phyloP scores from a whole-genome alignment of 768 basidiomycete genomes.

The Tremella yokohamensis region DNA sequence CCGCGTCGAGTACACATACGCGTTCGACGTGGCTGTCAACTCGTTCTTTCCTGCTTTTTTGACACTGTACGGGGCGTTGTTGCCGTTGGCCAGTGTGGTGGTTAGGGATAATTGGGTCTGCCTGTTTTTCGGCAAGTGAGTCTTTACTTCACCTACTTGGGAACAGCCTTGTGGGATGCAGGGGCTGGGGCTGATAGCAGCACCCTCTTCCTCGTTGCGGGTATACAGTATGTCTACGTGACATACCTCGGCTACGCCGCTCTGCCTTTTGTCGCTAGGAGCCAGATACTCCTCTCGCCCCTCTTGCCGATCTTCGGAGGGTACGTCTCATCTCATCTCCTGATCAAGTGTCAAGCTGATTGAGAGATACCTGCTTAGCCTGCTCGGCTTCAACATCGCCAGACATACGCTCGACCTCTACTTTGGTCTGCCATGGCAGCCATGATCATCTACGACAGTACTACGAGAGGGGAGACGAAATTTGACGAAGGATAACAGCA shows the following conservation, averaged over 20 bases:
- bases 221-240: constrained; percentile 82
- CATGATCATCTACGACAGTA: too few relatives aligned
- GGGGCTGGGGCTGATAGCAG: constrained; percentile 12
- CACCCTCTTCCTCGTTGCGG: constrained; percentile 84
- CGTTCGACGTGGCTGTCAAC: constrained; percentile 94
- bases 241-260: constrained; percentile 74
- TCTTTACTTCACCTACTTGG: neutral
- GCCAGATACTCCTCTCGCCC: constrained; percentile 85
- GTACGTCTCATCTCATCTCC: constrained; percentile 58
- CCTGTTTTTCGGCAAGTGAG: constrained; percentile 75
- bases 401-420: constrained; percentile 74
- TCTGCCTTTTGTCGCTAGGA: constrained; percentile 87
- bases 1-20: constrained; percentile 84
- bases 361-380: constrained; percentile 39
- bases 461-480: too few relatives aligned
- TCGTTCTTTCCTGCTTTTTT: constrained; percentile 93
- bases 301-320: constrained; percentile 78
- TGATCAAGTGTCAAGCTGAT: constrained; percentile 50
- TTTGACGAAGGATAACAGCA: too few relatives aligned
- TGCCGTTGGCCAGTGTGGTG: constrained; percentile 78
- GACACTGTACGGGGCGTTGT: constrained; percentile 80
- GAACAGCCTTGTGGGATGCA: neutral
- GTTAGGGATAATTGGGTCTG: constrained; percentile 89
- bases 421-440: constrained; percentile 58
- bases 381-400: constrained; percentile 88